Evolutionary conservation across 345 rosid genomes (phyloP).

Genomic region (Eucalyptus erythrocorys): DNA sequence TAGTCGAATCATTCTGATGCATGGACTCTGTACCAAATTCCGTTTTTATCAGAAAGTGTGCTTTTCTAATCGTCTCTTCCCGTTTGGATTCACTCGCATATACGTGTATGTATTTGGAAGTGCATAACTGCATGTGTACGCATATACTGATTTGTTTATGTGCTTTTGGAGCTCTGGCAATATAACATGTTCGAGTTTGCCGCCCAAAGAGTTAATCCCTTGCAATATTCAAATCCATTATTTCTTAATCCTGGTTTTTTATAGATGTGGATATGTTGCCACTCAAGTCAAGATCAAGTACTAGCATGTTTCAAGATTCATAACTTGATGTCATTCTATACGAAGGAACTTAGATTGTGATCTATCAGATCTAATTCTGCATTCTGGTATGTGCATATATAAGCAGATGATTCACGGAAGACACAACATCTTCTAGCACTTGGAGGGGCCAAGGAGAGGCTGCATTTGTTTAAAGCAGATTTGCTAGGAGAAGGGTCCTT

Average conservation of each 20-base stretch:
- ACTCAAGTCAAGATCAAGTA: background rate
- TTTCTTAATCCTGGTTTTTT: background rate
- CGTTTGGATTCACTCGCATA: background rate
- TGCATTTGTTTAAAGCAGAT: constrained; percentile 13
- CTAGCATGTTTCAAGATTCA: background rate
- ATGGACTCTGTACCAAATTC: background rate
- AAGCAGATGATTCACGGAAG: constrained; percentile 18
- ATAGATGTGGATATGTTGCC: background rate
- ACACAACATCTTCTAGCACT: constrained; percentile 11
- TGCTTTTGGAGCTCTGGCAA: background rate
- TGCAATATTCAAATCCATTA: background rate
- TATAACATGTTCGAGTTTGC: background rate
- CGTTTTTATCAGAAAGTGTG: background rate
- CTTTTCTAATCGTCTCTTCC: background rate
- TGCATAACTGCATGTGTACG: background rate
- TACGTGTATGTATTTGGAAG: background rate
- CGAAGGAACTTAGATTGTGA: background rate
- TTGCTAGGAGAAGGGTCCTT: constrained; percentile 18
- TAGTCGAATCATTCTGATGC: background rate
- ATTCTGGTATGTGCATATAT: background rate
- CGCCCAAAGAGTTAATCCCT: background rate
- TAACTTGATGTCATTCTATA: background rate
- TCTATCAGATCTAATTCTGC: background rate
- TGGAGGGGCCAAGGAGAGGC: constrained; percentile 23
- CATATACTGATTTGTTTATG: background rate